phyloP scores from a whole-genome alignment of 345 rosid species.

The Combretum micranthum region DNA sequence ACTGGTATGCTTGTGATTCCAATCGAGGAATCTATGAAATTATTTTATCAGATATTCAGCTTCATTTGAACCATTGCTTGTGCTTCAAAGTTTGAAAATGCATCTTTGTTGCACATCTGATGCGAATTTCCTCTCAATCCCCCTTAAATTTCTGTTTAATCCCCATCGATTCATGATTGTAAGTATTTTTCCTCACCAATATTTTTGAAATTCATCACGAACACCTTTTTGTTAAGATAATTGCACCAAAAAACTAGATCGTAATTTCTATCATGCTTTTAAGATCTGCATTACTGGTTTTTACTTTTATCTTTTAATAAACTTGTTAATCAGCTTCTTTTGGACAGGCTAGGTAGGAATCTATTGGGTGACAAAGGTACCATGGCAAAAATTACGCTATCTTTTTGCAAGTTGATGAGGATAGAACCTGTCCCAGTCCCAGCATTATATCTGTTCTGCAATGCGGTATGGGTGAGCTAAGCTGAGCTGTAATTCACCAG shows the following conservation, averaged over 20 bases:
- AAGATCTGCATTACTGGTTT: no score
- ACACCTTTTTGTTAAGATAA: no score
- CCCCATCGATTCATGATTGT: no score
- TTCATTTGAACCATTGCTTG: neutral
- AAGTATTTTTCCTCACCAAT: no score
- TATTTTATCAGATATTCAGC: neutral
- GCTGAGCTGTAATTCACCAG: slow-evolving; percentile 1
- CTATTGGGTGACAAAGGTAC: neutral
- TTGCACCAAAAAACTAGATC: no score
- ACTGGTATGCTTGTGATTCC: slow-evolving; percentile 1
- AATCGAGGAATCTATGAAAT: neutral
- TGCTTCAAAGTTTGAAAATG: neutral
- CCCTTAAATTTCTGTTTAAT: no score
- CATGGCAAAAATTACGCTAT: neutral
- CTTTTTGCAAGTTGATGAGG: neutral
- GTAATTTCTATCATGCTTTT: no score
- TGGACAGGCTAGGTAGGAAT: neutral
- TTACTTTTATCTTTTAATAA: no score
- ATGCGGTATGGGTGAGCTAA: neutral
- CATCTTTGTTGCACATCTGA: neutral
- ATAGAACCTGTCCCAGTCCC: neutral
- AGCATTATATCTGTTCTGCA: neutral
- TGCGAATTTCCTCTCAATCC: no score
- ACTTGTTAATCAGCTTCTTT: no score
- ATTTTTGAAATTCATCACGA: no score